Evolutionary conservation across 2,329 filamentous ascomycete genomes (phyloP).

Genomic region (Aciculosporium take): DNA sequence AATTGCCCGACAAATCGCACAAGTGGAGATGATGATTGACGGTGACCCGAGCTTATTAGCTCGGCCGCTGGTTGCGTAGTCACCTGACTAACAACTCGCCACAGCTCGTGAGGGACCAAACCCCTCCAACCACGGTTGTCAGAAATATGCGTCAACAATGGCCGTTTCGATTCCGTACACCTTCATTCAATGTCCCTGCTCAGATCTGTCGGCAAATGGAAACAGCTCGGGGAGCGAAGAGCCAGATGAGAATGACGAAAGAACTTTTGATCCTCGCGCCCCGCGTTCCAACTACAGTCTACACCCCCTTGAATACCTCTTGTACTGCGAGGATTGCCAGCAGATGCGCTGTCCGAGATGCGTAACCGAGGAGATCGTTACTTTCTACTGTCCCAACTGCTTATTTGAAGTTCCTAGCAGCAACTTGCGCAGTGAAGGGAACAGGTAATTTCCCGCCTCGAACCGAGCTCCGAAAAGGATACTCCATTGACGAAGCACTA

Average conservation of each 20-base stretch:
- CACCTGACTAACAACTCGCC: conserved; percentile 3
- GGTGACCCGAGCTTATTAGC: no score
- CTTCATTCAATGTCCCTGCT: conserved; percentile 54
- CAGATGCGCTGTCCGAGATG: conserved; percentile 90
- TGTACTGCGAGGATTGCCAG: conserved; percentile 96
- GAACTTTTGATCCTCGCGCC: conserved; percentile 73
- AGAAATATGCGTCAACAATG: conserved; percentile 22
- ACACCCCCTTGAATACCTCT: conserved; percentile 81
- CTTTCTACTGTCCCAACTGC: conserved; percentile 90
- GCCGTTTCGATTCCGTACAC: conserved; percentile 44
- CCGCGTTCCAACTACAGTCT: conserved; percentile 81
- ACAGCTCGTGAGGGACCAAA: not conserved
- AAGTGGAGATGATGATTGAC: no score
- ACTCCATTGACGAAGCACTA: not conserved
- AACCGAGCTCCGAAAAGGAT: not conserved
- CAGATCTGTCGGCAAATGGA: conserved; percentile 28
- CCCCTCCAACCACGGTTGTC: not conserved
- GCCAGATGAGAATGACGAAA: conserved; percentile 53
- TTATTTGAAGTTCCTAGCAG: conserved; percentile 92
- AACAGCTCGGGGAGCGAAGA: conserved; percentile 16
- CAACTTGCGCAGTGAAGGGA: conserved; percentile 82
- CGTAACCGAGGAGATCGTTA: conserved; percentile 83
- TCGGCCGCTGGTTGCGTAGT: not conserved
- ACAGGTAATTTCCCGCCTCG: conserved; percentile 45
- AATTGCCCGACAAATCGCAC: no score